Conservation (phyloP, 768 basidiomycete genomes). For the Termitomyces titanicus region DNA sequence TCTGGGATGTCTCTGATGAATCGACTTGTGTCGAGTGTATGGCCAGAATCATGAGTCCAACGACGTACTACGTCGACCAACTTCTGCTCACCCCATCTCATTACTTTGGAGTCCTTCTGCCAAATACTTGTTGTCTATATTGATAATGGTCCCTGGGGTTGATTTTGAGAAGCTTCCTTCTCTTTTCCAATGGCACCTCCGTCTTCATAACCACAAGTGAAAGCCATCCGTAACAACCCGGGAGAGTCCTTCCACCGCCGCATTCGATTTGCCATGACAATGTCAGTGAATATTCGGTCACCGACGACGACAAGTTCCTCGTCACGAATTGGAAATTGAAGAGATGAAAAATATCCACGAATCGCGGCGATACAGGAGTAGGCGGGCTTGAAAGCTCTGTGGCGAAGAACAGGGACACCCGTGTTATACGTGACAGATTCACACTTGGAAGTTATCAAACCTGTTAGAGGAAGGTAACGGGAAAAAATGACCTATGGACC, state of each 20-base stretch:
- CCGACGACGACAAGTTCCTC: conserved; percentile 80
- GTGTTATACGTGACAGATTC: conserved; percentile 82
- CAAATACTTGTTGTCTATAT: conserved; percentile 73
- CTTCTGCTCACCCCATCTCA: conserved; percentile 57
- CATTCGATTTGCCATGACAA: conserved; percentile 83
- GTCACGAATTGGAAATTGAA: conserved; percentile 50
- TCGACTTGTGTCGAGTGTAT: conserved; percentile 16
- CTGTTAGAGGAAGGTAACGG: background rate
- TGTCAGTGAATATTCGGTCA: conserved; percentile 90
- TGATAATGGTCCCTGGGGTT: conserved; percentile 48
- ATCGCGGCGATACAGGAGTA: conserved; percentile 73
- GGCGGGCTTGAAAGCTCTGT: conserved; percentile 74
- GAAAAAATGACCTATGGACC: conserved; percentile 13
- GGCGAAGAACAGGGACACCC: conserved; percentile 77
- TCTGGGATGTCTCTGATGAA: conserved; percentile 29
- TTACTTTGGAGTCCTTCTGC: conserved; percentile 56
- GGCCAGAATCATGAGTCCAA: conserved; percentile 30
- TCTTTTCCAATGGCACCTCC: conserved; percentile 23
- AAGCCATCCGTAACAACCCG: conserved; percentile 8
- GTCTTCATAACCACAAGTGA: conserved; percentile 23
- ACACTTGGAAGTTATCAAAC: conserved; percentile 45
- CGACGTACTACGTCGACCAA: conserved; percentile 44
- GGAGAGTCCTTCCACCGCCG: conserved; percentile 17
- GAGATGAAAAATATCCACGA: conserved; percentile 68
- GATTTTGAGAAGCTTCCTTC: conserved; percentile 13